Base-by-base conservation (phyloP, 768 basidiomycete species). In the Sporobolomyces phaffii region DNA sequence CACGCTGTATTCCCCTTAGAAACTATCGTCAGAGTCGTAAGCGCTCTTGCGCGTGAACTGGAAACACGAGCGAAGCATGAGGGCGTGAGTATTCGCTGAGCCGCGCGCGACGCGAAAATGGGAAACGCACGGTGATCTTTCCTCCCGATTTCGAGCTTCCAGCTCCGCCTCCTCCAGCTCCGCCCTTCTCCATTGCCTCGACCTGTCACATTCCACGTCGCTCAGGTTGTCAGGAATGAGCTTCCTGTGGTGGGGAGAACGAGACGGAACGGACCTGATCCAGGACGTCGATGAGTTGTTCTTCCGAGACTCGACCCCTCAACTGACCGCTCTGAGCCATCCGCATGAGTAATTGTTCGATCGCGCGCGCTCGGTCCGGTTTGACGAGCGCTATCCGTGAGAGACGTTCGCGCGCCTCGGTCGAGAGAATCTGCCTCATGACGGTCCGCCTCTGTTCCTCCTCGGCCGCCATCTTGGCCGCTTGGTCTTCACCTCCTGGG, bases 251-350 rank as follows among this genome's bases (percentile, higher is more conserved):
- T 20, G 4, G 3, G 36, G 20, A 18, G 15, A 15, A 34, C 47
- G 26, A 10, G 43, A 28, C 13, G 10, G 20, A 15, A 26, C 65
- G 34, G 50, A 87, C 91, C 83, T 94, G 89, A 72, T 93, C 88
- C 64, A 94, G 81, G 40, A 94, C 79, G 52, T 85, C 86, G 70
- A 96, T 90, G 60, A 96, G 81, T 76, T 91, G 89, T 51, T 82
- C 79, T 75, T 96, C 91, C 33, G 82, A 84, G 44, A 94, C 86
- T 33, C 85, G 81, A 1, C 86, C 87, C 48, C 87, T 82, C 43
- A 94, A 77, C 76, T 91, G 89, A 10, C 91, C 89, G 1, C 83
- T 81, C 78, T 90, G 89, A 11, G 86, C 89, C 88, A 91, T 90
- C 44, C 88, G 82, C 44, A 88, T 71, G 36, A 94, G 80, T 63